Evolutionary conservation across 495 filamentous ascomycete genomes (phyloP), one percentile per base, ranked within the genome.

Genomic region (Penicillium argentinense): DNA sequence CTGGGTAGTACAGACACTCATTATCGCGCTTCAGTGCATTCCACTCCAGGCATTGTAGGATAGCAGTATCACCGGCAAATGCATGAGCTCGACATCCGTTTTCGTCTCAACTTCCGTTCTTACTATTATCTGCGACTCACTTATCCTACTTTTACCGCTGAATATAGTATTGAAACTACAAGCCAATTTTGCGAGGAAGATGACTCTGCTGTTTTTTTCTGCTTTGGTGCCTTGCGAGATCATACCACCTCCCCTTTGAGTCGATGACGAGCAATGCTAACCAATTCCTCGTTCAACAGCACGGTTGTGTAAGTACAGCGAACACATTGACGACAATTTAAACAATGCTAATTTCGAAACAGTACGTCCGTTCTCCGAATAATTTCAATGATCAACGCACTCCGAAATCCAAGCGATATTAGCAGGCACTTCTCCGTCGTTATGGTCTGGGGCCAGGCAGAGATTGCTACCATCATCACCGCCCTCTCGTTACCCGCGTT

Each of bases 361-460:
- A 51, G 56, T 34, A 56, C 56, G 1, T 53, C 56, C 5, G 18
- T 56, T 25, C 33, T 47, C 28, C 56, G 56, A 24, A 56, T 59
- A 42, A 25, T 58, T 6, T 42, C 48, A 9, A 53, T 62, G 48
- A 45, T 56, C 19, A 29, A 37, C 14, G 32, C 49, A 3, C 13
- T 59, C n/a, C 12, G 49, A 11, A 26, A 54, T 14, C 32, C 49
- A 12, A 13, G 28, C 5, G 55, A 62, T 11, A 23, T 39, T n/a
- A 62, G 49, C 4, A 56, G 55, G 55, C 59, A 56, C 21, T 53
- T 62, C 39, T 58, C 55, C 8, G 40, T 43, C 3, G 55, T 62
- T 8, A 44, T 62, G 33, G 46, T 38, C 9, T 56, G 55, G 55
- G 40, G 51, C 8, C 26, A 38, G 23, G 37, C 51, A 4, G 55